Evolutionary conservation across 306 rosid species (phyloP), one percentile per base, ranked within the genome.

Genomic region (Corylus avellana): DNA sequence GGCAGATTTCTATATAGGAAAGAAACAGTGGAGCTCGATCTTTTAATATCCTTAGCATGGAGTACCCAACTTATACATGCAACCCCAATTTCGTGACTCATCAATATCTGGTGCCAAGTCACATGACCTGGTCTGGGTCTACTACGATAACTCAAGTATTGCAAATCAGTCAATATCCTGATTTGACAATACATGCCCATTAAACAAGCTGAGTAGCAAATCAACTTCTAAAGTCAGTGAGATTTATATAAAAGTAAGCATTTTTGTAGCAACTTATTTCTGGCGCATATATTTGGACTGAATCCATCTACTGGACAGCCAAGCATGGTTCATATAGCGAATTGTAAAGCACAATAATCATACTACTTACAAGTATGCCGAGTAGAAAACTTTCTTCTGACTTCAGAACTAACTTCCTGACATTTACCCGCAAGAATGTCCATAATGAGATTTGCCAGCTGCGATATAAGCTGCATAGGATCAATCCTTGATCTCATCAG

Each of bases 401-500:
- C 80, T 84, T 89, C 92, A 56, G 90, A 85, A 59, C 79, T 78
- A 70, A 83, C 86, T 66, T 84, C 92, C 75, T 84, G 83, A 61
- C 83, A 79, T 74, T 89, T 88, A 80, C 95, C 95, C 4, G 91
- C 97, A 72, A 93, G 98, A 81, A 93, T 86, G 79, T 93, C 98
- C 98, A 93, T 91, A 68, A 93, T 87, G 81, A 93, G 89, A 87
- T 89, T 89, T 59, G 97, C 98, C 22, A 93, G 70, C 86, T 90
- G 98, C 2, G 98, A 90, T 70, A 87, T 86, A 77, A 93, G 93
- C 79, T 91, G 98, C 87, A 90, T 74, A 50, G 98, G 98, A 82
- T 91, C 93, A 68, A 91, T 84, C 82, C 90, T 86, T 14, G 97
- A 93, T 68, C 91, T 89, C 93, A 93, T 91, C 77, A 93, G 74